These are phyloP conservation scores for Saccharomycopsis sp. DNA, from an alignment of 805 yeast genomes.

Conservation along the genomic window DNA sequence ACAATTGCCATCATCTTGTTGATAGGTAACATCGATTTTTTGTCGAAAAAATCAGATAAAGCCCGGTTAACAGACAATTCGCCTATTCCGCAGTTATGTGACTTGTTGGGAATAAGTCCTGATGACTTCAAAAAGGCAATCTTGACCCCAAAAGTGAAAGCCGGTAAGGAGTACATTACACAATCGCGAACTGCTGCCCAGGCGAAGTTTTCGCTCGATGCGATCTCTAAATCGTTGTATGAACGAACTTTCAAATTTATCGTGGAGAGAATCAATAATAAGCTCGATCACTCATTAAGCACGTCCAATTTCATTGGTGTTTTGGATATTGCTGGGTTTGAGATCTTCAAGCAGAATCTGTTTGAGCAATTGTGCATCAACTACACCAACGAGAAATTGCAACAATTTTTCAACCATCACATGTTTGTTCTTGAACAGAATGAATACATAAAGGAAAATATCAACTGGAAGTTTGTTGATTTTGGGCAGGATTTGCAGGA, in stretches of 20 bases:
- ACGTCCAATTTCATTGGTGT: slow-evolving; percentile 77
- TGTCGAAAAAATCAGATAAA: slow-evolving; percentile 63
- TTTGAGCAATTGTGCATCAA: slow-evolving; percentile 97
- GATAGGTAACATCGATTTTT: slow-evolving; percentile 77
- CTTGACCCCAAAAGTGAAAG: slow-evolving; percentile 76
- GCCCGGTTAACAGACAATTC: slow-evolving; percentile 56
- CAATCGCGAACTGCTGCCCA: slow-evolving; percentile 76
- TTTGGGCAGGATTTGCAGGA: slow-evolving; percentile 93
- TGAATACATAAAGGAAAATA: slow-evolving; percentile 85
- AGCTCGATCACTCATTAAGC: slow-evolving; percentile 42
- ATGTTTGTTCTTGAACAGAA: slow-evolving; percentile 96
- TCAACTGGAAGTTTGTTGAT: slow-evolving; percentile 94
- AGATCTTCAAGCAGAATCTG: slow-evolving; percentile 88
- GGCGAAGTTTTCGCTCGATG: slow-evolving; percentile 75
- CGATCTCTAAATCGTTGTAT: slow-evolving; percentile 79
- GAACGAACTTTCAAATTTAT: slow-evolving; percentile 76
- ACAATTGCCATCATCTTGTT: slow-evolving; percentile 72
- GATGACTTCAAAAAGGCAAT: slow-evolving; percentile 52
- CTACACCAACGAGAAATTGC: slow-evolving; percentile 93
- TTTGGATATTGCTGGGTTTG: slow-evolving; percentile 95
- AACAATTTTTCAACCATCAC: slow-evolving; percentile 95
- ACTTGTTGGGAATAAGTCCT: slow-evolving; percentile 56
- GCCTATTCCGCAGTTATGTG: slow-evolving; percentile 45
- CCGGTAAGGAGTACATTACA: slow-evolving; percentile 80
- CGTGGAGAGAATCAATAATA: slow-evolving; percentile 68